Percentiles rank a stretch among this genome's conserved stretches.
Conservation (phyloP, 1,139 yeast genomes). For the Taphrina communis region DNA sequence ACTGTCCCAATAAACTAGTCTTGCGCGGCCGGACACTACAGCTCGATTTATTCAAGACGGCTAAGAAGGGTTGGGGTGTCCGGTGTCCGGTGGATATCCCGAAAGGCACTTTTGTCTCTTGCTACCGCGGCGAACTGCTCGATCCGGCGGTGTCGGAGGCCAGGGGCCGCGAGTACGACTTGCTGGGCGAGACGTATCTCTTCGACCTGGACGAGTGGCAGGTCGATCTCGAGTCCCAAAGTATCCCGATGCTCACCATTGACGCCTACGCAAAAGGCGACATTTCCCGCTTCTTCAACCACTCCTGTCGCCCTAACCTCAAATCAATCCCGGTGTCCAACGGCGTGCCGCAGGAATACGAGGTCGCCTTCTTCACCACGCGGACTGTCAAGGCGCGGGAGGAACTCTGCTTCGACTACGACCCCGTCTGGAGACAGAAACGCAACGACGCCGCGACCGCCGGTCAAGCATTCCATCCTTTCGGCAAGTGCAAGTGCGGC, state of each 20-base stretch:
- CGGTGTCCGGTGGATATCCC: slow-evolving; percentile 36
- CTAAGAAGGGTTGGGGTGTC: slow-evolving; percentile 44
- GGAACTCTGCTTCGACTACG: slow-evolving; percentile 43
- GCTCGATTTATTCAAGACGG: slow-evolving; percentile 43
- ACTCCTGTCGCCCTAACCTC: slow-evolving; percentile 42
- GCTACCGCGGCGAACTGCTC: slow-evolving; percentile 43
- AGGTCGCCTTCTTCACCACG: slow-evolving; percentile 42
- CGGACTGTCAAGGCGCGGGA: slow-evolving; percentile 41
- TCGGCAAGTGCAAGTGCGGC: slow-evolving; percentile 26
- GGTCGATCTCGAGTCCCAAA: slow-evolving; percentile 6
- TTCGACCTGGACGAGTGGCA: slow-evolving; percentile 42
- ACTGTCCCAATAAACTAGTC: slow-evolving; percentile 42
- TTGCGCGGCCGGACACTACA: slow-evolving; percentile 42
- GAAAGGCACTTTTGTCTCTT: slow-evolving; percentile 42
- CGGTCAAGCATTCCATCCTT: slow-evolving; percentile 4
- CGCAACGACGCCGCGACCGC: background rate
- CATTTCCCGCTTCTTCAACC: slow-evolving; percentile 45
- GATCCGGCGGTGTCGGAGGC: slow-evolving; percentile 39
- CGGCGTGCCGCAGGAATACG: slow-evolving; percentile 31
- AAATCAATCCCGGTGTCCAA: slow-evolving; percentile 23
- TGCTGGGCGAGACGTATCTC: slow-evolving; percentile 41
- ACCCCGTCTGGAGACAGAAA: slow-evolving; percentile 6
- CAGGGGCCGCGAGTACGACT: slow-evolving; percentile 35
- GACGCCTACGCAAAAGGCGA: slow-evolving; percentile 45
- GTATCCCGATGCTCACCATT: slow-evolving; percentile 38